Conservation (phyloP, 2,329 filamentous ascomycete genomes). For the Fusarium setosum region DNA sequence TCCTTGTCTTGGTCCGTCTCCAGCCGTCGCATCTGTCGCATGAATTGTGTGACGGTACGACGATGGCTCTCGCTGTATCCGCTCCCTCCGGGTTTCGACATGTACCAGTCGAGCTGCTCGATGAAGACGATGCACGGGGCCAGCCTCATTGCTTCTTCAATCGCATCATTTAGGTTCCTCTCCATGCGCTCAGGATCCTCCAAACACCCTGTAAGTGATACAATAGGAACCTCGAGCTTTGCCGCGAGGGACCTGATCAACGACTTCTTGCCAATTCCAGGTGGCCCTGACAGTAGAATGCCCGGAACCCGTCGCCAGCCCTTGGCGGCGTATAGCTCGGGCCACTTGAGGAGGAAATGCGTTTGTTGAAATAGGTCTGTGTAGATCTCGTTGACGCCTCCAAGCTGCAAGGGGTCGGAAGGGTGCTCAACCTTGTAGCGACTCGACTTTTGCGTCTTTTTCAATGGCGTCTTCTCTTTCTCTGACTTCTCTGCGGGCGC, state of each 20-base stretch:
- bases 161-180: conserved; percentile 52
- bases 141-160: conserved; percentile 84
- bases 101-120: conserved; percentile 86
- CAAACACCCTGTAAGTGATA: conserved; percentile 61
- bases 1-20: conserved; percentile 74
- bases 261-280: conserved; percentile 84
- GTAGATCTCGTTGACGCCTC: conserved; percentile 45
- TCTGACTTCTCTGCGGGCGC: conserved; percentile 38
- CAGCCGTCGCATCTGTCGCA: conserved; percentile 88
- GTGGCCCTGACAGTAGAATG: conserved; percentile 81
- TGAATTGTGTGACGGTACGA: conserved; percentile 83
- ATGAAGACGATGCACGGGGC: conserved; percentile 93
- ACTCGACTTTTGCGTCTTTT: conserved; percentile 45
- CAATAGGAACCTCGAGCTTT: conserved; percentile 77
- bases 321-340: conserved; percentile 30
- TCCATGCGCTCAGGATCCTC: conserved; percentile 53
- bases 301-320: conserved; percentile 53
- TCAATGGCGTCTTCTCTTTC: conserved; percentile 44
- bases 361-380: conserved; percentile 32
- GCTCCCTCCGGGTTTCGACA: conserved; percentile 82
- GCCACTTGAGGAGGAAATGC: conserved; percentile 29
- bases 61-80: conserved; percentile 91
- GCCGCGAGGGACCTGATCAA: conserved; percentile 80
- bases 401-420: conserved; percentile 37
- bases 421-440: conserved; percentile 47